Evolutionary conservation across 2,329 filamentous ascomycete species (phyloP), one percentile per base, ranked within the genome.

Genomic region (Sporothrix pallida): DNA sequence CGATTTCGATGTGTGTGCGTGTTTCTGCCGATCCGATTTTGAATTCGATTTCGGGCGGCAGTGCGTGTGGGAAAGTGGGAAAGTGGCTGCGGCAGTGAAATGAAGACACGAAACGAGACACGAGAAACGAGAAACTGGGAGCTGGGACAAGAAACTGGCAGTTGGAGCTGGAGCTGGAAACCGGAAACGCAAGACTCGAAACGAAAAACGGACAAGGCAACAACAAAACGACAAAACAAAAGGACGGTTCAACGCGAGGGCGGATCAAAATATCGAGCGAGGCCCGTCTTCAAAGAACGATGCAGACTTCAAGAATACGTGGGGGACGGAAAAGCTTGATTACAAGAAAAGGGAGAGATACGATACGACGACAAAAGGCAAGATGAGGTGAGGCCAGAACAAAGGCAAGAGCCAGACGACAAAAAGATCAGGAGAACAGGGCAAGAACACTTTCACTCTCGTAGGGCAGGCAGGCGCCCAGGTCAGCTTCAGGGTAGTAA

Each of bases 21-120:
- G 42, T 67, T 68, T 68, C 46, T 52, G 46, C 52, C 46, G 46
- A 68, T 68, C 65, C 37, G 31, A 37, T 37, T 37, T 37, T 37
- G 31, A 37, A 7, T 7, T 37, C 31, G 31, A 5, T 37, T 37
- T 37, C 31, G 31, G 31, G 31, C 31, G 31, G 31, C 31, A 37
- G 31, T 37, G 31, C 31, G 2, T 37, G 31, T 37, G 31, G 31
- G 31, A 37, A 7, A 5, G 31, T 37, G 4, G 4, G 31, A 37
- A 37, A 37, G 31, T 37, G 31, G 31, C 31, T 17, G 65, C 65
- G 65, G 65, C 65, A 68, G 65, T 31, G 15, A 62, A 52, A 68
- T 2, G 15, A 52, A 37, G 46, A 70, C 44, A 31, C 48, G 50
- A 46, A 15, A 48, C 37, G 15, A 50, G 23, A 37, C 52, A 69